Evolutionary conservation across 192 early-diverging fungal species (phyloP).

Genomic region (Rhizophagus clarus): DNA sequence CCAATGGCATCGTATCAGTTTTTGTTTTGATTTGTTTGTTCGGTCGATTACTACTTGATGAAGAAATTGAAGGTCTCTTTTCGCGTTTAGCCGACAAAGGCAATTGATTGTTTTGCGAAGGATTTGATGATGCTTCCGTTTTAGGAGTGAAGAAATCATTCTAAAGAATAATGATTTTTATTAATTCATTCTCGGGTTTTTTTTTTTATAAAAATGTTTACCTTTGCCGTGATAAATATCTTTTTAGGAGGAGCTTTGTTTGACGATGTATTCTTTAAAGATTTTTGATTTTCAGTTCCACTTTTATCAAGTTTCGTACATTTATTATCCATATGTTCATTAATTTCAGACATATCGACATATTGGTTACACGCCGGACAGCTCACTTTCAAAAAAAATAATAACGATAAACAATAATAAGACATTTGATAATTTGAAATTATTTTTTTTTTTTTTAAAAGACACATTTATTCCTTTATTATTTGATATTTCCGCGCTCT

Average conservation of each 20-base stretch:
- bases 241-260: neutral
- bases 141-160: neutral
- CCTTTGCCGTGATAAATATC: neutral
- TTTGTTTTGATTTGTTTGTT: neutral
- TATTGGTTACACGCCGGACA: neutral
- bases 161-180: neutral
- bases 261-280: neutral
- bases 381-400: neutral
- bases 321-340: neutral
- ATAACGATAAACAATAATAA: neutral
- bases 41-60: neutral
- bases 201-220: neutral
- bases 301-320: neutral
- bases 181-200: neutral
- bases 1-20: neutral
- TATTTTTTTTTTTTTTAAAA: neutral
- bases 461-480: too few relatives aligned
- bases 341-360: neutral
- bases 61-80: neutral
- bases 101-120: neutral
- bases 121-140: neutral
- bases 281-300: neutral
- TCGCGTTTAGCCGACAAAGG: neutral
- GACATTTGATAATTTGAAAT: neutral
- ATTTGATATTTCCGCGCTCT: too few relatives aligned